Evolutionary conservation across 2,329 filamentous ascomycete genomes (phyloP).

Genomic region (Colletotrichum gigasporum): DNA sequence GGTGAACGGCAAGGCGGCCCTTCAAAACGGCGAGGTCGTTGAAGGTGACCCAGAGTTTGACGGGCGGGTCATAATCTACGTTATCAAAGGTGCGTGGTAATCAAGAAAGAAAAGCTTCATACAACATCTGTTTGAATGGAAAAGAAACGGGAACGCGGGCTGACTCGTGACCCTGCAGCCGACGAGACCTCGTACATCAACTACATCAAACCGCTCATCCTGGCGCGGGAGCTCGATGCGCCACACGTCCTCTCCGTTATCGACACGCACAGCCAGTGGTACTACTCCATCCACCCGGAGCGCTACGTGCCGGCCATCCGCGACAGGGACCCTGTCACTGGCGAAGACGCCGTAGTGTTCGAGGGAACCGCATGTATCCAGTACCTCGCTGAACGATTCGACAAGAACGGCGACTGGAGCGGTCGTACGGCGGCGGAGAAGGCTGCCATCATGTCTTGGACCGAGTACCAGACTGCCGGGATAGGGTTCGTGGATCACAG

Average conservation of each 20-base stretch:
- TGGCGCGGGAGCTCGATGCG: conserved; percentile 44
- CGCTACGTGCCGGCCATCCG: conserved; percentile 44
- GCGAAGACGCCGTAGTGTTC: conserved; percentile 42
- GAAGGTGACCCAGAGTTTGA: conserved; percentile 35
- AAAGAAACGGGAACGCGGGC: too few relatives aligned
- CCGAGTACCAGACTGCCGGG: conserved; percentile 46
- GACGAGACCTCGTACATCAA: conserved; percentile 48
- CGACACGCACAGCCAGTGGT: conserved; percentile 44
- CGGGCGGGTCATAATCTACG: conserved; percentile 38
- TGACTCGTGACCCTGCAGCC: conserved; percentile 33
- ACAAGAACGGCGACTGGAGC: conserved; percentile 45
- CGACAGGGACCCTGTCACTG: conserved; percentile 40
- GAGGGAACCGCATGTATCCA: conserved; percentile 48
- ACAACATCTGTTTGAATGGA: too few relatives aligned
- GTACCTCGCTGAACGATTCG: conserved; percentile 45
- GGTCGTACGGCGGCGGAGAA: conserved; percentile 41
- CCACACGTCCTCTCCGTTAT: conserved; percentile 44
- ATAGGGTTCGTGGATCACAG: conserved; percentile 37
- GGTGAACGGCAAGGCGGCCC: not conserved
- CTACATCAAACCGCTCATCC: conserved; percentile 49
- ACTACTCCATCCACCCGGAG: conserved; percentile 44
- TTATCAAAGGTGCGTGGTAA: conserved; percentile 39
- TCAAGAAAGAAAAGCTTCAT: too few relatives aligned
- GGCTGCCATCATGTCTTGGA: conserved; percentile 42
- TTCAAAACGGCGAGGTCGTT: not conserved